Conservation (phyloP, 2,329 filamentous ascomycete genomes). For the Alternaria sp. region DNA sequence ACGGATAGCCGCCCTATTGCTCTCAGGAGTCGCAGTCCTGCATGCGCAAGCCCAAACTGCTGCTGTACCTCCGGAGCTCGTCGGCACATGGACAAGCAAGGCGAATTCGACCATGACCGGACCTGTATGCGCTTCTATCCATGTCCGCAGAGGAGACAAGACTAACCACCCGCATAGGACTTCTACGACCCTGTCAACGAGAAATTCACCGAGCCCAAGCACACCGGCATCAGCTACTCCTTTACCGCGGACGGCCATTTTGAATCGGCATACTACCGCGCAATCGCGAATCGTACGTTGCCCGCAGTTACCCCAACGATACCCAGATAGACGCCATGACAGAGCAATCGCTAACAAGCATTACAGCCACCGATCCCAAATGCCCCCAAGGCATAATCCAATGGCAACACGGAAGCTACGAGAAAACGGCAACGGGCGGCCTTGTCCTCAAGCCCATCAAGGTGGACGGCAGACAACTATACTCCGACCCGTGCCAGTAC, state of each 20-base stretch:
- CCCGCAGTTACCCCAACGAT: neutral
- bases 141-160: neutral
- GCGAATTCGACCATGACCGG: constrained; percentile 72
- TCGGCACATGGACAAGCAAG: constrained; percentile 77
- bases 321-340: neutral
- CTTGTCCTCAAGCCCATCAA: constrained; percentile 66
- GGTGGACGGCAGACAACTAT: constrained; percentile 71
- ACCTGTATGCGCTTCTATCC: constrained; percentile 57
- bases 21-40: constrained; percentile 47
- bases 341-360: constrained; percentile 26
- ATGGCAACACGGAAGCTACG: constrained; percentile 74
- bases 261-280: constrained; percentile 74
- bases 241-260: constrained; percentile 72
- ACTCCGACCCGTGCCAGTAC: constrained; percentile 69
- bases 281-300: constrained; percentile 70
- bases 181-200: constrained; percentile 75
- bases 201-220: constrained; percentile 67
- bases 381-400: constrained; percentile 72
- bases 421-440: constrained; percentile 63
- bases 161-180: constrained; percentile 54
- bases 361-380: constrained; percentile 62
- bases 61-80: constrained; percentile 52
- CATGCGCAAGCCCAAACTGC: constrained; percentile 41
- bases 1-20: constrained; percentile 39
- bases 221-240: constrained; percentile 75